A percentile compares a stretch with the other conserved stretches of the same genome.
Conservation (phyloP, 768 basidiomycete species). For the Trametes cingulata region DNA sequence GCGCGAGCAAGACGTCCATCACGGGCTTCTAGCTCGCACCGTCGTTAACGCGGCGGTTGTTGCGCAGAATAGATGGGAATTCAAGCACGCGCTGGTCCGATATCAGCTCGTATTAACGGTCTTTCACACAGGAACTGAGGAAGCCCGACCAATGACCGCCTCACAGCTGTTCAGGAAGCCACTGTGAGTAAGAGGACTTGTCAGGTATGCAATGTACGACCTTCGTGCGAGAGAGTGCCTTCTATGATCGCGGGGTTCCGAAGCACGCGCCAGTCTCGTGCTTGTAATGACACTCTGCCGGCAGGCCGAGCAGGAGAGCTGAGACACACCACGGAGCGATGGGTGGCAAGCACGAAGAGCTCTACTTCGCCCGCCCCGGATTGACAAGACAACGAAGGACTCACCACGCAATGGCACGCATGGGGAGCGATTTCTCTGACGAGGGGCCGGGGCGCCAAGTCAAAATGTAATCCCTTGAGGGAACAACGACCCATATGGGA, state of each 20-base stretch:
- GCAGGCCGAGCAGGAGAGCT: background rate
- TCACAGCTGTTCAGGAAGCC: constrained; percentile 13
- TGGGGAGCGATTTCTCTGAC: background rate
- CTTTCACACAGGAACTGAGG: constrained; percentile 14
- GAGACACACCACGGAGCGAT: background rate
- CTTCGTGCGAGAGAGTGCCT: constrained; percentile 18
- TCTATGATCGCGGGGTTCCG: constrained; percentile 17
- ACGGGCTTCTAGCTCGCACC: constrained; percentile 21
- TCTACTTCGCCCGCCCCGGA: background rate
- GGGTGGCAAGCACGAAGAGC: background rate
- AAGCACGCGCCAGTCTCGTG: constrained; percentile 4
- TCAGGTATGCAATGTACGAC: constrained; percentile 15
- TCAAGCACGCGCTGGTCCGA: constrained; percentile 3
- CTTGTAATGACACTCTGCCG: background rate
- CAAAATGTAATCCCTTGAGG: constrained; percentile 7
- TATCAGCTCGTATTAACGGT: constrained; percentile 17
- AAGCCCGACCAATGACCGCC: constrained; percentile 19
- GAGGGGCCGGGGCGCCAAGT: background rate
- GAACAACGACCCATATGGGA: constrained; percentile 7
- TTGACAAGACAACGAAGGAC: background rate
- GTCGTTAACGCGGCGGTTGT: constrained; percentile 18
- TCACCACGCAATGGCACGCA: background rate
- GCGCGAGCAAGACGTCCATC: constrained; percentile 22
- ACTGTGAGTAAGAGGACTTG: constrained; percentile 20
- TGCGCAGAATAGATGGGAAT: constrained; percentile 18